These are phyloP conservation scores for Oryza rufipogon DNA, from an alignment of 176 grass and related monocot genomes.

Conservation along the genomic window DNA sequence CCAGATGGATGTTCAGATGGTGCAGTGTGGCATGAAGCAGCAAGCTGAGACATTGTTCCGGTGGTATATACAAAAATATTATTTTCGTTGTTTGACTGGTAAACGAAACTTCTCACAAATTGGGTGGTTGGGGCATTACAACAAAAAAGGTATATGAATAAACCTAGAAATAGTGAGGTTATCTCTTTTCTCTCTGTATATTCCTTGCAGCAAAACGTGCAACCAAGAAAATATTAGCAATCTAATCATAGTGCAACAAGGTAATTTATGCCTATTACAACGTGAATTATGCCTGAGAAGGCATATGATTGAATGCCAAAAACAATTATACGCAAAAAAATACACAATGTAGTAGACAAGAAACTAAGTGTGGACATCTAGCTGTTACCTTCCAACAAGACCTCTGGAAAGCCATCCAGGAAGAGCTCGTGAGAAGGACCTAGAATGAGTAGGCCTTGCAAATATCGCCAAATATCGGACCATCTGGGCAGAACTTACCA, in stretches of 20 bases:
- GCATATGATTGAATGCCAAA: not conserved
- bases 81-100: not conserved
- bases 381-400: constrained; percentile 90
- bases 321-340: constrained; percentile 8
- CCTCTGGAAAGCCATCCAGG: constrained; percentile 84
- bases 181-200: not conserved
- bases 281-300: not conserved
- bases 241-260: not conserved
- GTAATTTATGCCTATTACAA: not conserved
- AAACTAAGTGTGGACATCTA: constrained; percentile 7
- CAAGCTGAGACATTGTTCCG: not conserved
- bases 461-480: constrained; percentile 80
- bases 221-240: constrained; percentile 5
- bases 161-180: not conserved
- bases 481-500: constrained; percentile 95
- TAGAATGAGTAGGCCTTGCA: constrained; percentile 81
- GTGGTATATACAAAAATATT: not conserved
- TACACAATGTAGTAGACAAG: not conserved
- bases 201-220: not conserved
- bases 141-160: not conserved
- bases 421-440: constrained; percentile 79
- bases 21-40: not conserved
- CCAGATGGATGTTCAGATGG: not conserved
- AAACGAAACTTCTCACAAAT: not conserved
- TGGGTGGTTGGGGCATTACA: not conserved